phyloP scores from a whole-genome alignment of 148 eudicot species.

The Camellia japonica region DNA sequence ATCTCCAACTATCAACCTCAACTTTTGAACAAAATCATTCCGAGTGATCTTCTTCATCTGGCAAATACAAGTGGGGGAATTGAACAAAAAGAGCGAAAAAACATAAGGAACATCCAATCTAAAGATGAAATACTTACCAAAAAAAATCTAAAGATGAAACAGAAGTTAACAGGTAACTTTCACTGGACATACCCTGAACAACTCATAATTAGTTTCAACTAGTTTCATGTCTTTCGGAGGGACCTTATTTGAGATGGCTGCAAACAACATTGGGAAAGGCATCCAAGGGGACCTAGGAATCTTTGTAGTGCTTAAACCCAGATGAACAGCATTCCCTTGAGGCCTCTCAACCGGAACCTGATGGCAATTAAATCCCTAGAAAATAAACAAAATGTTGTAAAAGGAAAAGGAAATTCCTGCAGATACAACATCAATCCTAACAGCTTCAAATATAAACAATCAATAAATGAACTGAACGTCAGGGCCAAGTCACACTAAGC shows the following conservation, averaged over 20 bases:
- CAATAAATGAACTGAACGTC: neutral
- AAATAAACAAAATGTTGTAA: neutral
- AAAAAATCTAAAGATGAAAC: neutral
- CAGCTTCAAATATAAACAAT: neutral
- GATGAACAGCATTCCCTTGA: constrained; percentile 36
- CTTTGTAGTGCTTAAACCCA: constrained; percentile 35
- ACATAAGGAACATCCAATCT: neutral
- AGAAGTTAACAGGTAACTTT: neutral
- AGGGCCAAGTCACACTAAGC: neutral
- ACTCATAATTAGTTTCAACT: constrained; percentile 45
- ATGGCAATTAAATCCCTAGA: neutral
- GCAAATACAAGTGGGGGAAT: neutral
- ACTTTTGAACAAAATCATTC: constrained; percentile 30
- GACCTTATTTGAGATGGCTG: constrained; percentile 55
- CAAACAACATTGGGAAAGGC: constrained; percentile 71
- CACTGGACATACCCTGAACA: constrained; percentile 46
- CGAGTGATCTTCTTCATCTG: constrained; percentile 33
- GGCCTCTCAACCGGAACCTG: constrained; percentile 23
- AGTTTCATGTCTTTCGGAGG: constrained; percentile 48
- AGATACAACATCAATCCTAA: neutral
- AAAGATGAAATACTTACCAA: neutral
- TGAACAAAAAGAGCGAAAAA: neutral
- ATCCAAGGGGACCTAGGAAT: constrained; percentile 78
- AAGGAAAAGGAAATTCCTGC: neutral
- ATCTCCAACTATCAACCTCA: constrained; percentile 41